phyloP scores from a whole-genome alignment of 306 rosid genomes.

The Trifolium dubium region DNA sequence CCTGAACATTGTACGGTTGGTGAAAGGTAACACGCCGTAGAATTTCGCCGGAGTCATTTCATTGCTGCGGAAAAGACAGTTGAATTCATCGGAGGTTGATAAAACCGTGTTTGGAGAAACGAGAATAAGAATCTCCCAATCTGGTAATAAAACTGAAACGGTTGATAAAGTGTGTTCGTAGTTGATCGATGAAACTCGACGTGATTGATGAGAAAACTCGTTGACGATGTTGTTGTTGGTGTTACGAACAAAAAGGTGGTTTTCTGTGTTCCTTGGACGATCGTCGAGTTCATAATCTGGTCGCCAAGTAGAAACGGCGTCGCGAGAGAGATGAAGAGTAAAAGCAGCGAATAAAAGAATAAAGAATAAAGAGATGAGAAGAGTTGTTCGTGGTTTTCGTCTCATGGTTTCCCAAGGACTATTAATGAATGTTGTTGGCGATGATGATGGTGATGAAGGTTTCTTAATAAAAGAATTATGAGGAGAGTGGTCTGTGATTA shows the following conservation, averaged over 20 bases:
- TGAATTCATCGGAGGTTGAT: neutral
- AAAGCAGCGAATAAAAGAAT: slow-evolving; percentile 44
- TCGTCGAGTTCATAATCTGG: neutral
- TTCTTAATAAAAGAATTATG: no score
- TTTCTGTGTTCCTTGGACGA: neutral
- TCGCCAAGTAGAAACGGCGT: slow-evolving; percentile 31
- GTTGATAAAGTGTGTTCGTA: slow-evolving; percentile 41
- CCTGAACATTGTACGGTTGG: slow-evolving; percentile 51
- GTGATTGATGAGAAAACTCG: slow-evolving; percentile 35
- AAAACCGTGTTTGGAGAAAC: slow-evolving; percentile 37
- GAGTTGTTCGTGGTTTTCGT: slow-evolving; percentile 44
- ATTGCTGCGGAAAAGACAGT: slow-evolving; percentile 60
- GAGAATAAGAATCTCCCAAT: slow-evolving; percentile 70
- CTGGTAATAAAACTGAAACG: slow-evolving; percentile 61
- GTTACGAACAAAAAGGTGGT: neutral
- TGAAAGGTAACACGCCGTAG: slow-evolving; percentile 46
- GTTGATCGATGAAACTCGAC: slow-evolving; percentile 52
- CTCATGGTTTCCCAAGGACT: slow-evolving; percentile 50
- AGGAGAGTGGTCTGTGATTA: neutral
- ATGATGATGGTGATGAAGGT: no score
- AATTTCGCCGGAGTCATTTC: slow-evolving; percentile 46
- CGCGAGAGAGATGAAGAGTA: slow-evolving; percentile 52
- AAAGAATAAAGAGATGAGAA: slow-evolving; percentile 37
- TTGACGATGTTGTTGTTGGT: neutral
- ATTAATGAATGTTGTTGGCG: neutral